Conservation (phyloP, 1,284 basidiomycete species). For the Moesziomyces globuligerus region DNA sequence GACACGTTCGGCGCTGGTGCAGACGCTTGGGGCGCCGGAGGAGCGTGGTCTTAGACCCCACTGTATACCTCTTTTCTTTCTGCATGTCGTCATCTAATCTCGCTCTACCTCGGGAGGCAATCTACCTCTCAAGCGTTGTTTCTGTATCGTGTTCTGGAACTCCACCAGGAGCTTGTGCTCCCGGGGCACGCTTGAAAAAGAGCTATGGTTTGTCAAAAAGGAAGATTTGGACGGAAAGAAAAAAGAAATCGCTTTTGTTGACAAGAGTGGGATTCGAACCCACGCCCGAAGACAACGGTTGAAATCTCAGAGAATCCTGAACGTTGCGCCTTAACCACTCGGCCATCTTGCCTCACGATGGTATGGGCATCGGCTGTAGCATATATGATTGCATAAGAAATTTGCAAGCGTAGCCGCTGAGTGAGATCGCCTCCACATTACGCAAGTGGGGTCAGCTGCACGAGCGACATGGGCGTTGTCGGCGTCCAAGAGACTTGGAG, state of each 20-base stretch:
- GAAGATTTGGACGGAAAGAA: neutral
- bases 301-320: conserved; percentile 35
- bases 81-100: too few relatives aligned
- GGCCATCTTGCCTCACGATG: conserved; percentile 62
- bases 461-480: too few relatives aligned
- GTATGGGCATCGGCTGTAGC: rapidly evolving
- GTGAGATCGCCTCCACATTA: conserved; percentile 28
- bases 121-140: neutral
- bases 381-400: neutral
- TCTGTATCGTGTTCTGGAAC: neutral
- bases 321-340: conserved; percentile 67
- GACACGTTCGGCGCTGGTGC: conserved; percentile 23
- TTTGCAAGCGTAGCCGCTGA: neutral
- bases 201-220: conserved; percentile 3
- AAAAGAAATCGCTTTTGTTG: conserved; percentile 45
- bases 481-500: too few relatives aligned
- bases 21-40: conserved; percentile 31
- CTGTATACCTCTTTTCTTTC: too few relatives aligned
- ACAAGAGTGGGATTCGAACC: conserved; percentile 68
- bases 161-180: too few relatives aligned
- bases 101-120: too few relatives aligned
- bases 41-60: conserved; percentile 23
- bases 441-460: neutral
- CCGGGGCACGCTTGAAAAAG: too few relatives aligned
- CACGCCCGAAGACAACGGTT: conserved; percentile 63